These are phyloP conservation scores for Tulasnella sp. DNA, from an alignment of 768 basidiomycete species.

Conservation along the genomic window DNA sequence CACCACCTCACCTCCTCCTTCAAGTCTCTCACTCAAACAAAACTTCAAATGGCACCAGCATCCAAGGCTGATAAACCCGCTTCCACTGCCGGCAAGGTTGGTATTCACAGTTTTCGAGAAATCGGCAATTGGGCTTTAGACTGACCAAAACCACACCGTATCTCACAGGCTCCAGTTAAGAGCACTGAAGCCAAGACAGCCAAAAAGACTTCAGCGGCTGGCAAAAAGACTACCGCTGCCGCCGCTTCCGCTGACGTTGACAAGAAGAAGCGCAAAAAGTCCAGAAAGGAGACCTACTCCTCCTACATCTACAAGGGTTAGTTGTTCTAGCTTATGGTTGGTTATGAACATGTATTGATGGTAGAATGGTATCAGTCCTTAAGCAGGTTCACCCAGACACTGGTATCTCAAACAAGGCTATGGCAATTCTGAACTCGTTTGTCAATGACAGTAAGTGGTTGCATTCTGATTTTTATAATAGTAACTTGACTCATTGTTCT, in stretches of 20 bases:
- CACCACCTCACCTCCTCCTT: not conserved
- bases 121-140: not conserved
- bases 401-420: conserved; percentile 96
- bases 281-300: conserved; percentile 83
- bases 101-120: not conserved
- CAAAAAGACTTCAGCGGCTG: conserved; percentile 51
- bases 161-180: conserved; percentile 46
- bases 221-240: conserved; percentile 45
- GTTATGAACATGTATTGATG: not conserved
- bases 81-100: conserved; percentile 40
- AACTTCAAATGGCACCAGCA: conserved; percentile 39
- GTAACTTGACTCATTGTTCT: not conserved
- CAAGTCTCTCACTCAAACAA: not conserved
- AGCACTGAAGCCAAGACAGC: conserved; percentile 36
- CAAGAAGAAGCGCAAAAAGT: conserved; percentile 76
- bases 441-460: conserved; percentile 60
- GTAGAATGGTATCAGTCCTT: conserved; percentile 41
- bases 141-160: not conserved
- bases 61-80: conserved; percentile 51
- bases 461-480: not conserved
- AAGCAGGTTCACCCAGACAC: conserved; percentile 98
- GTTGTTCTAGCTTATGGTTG: conserved; percentile 17
- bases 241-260: conserved; percentile 38
- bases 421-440: conserved; percentile 85
- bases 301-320: conserved; percentile 91